Evolutionary conservation across 768 basidiomycete species (phyloP).

Genomic region (Amanita pseudoporphyria): DNA sequence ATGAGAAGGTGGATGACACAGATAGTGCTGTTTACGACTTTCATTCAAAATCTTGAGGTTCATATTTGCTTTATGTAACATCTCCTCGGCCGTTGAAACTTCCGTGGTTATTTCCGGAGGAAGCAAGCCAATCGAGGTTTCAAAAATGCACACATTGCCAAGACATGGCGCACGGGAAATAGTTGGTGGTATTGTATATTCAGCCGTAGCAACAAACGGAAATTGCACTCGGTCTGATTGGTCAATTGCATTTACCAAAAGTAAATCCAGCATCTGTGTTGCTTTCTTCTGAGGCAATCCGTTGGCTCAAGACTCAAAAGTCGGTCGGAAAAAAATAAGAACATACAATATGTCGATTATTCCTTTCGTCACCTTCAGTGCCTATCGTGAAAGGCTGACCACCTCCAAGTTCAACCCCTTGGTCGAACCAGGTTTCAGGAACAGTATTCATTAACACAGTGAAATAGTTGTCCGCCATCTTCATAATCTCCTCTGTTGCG

Average conservation of each 20-base stretch:
- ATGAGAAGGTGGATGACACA: slow-evolving; percentile 35
- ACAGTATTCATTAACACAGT: slow-evolving; percentile 44
- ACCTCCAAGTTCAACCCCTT: slow-evolving; percentile 49
- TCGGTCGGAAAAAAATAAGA: not conserved
- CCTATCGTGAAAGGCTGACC: slow-evolving; percentile 57
- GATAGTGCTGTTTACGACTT: slow-evolving; percentile 25
- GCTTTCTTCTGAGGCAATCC: slow-evolving; percentile 30
- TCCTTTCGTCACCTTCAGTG: slow-evolving; percentile 45
- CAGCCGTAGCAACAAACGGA: not conserved
- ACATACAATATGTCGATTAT: slow-evolving; percentile 50
- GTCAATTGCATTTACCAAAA: slow-evolving; percentile 6
- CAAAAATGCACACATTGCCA: slow-evolving; percentile 36
- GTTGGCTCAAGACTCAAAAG: not conserved
- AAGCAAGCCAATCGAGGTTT: slow-evolving; percentile 41
- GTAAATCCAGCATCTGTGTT: slow-evolving; percentile 30
- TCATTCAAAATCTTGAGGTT: slow-evolving; percentile 25
- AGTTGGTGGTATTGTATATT: slow-evolving; percentile 1
- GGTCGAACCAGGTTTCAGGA: slow-evolving; percentile 57
- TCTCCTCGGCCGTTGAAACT: slow-evolving; percentile 21
- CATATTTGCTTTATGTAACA: slow-evolving; percentile 32
- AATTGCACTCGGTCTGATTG: not conserved
- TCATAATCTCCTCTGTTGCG: slow-evolving; percentile 36
- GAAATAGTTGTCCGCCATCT: slow-evolving; percentile 69
- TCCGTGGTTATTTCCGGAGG: slow-evolving; percentile 19
- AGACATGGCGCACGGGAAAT: slow-evolving; percentile 30